A percentile compares a stretch with the other conserved stretches of the same genome.
Evolutionary conservation across 1,139 yeast genomes (phyloP).

Genomic region (Blastobotrys raffinosifermentans): DNA sequence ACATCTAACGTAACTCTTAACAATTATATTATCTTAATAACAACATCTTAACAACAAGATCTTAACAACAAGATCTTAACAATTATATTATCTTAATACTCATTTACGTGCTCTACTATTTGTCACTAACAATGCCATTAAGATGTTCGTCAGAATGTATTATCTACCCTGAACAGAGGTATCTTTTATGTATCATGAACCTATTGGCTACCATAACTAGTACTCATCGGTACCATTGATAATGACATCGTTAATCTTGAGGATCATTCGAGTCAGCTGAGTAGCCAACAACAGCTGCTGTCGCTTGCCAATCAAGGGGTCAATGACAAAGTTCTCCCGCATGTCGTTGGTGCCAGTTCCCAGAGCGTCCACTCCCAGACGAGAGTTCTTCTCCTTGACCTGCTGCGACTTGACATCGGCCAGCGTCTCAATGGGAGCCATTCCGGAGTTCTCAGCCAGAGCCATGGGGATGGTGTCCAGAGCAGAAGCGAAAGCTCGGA

Average conservation of each 20-base stretch:
- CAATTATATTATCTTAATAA: too few species aligned
- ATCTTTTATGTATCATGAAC: too few species aligned
- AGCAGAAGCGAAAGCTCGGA: conserved; percentile 90
- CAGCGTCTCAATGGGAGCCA: conserved; percentile 87
- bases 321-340: conserved; percentile 92
- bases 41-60: too few species aligned
- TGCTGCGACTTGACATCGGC: conserved; percentile 81
- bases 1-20: too few species aligned
- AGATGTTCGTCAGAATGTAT: too few species aligned
- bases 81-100: too few species aligned
- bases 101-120: too few species aligned
- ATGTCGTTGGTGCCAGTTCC: conserved; percentile 76
- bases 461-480: conserved; percentile 91
- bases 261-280: conserved; percentile 93
- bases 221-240: conserved; percentile 78
- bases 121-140: too few species aligned
- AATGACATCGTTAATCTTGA: conserved; percentile 93
- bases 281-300: conserved; percentile 95
- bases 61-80: too few species aligned
- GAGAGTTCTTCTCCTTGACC: conserved; percentile 60
- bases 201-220: too few species aligned
- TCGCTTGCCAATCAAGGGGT: conserved; percentile 94
- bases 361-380: conserved; percentile 89
- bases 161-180: too few species aligned
- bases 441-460: conserved; percentile 93